Conservation (phyloP, 495 filamentous ascomycete genomes). For the Hyphodiscus hymeniophilus region DNA sequence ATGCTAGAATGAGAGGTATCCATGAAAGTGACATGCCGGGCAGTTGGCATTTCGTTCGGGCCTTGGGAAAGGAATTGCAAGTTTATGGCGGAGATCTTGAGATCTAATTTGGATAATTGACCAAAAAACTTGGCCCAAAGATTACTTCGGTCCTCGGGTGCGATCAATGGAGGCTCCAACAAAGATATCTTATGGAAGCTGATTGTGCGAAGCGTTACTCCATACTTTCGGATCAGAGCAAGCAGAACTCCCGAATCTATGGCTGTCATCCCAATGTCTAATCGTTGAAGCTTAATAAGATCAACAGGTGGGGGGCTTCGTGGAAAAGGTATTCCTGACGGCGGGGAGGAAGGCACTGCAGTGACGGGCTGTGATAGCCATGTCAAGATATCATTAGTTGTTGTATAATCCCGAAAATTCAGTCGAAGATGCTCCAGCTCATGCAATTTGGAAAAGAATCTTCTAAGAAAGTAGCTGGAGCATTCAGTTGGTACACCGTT, state of each 20-base stretch:
- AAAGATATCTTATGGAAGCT: slow-evolving; percentile 27
- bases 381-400: slow-evolving; percentile 10
- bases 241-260: slow-evolving; percentile 19
- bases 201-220: slow-evolving; percentile 27
- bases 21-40: not conserved
- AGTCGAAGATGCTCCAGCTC: slow-evolving; percentile 31
- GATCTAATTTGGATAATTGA: slow-evolving; percentile 9
- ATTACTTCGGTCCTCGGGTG: slow-evolving; percentile 8
- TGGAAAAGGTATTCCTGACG: not conserved
- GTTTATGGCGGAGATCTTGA: slow-evolving; percentile 9
- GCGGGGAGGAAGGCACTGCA: slow-evolving; percentile 7
- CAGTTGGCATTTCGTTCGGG: not conserved
- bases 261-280: slow-evolving; percentile 31
- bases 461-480: slow-evolving; percentile 13
- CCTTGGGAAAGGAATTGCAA: slow-evolving; percentile 3
- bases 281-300: slow-evolving; percentile 24
- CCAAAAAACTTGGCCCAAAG: slow-evolving; percentile 20
- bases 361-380: slow-evolving; percentile 18
- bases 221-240: slow-evolving; percentile 27
- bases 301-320: slow-evolving; percentile 9
- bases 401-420: slow-evolving; percentile 21
- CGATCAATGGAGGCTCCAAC: not conserved
- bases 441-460: slow-evolving; percentile 22
- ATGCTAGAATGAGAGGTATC: not conserved
- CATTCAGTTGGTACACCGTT: not conserved